These are phyloP conservation scores for Narthecium ossifragum DNA, from an alignment of 106 monocot genomes.

Conservation along the genomic window DNA sequence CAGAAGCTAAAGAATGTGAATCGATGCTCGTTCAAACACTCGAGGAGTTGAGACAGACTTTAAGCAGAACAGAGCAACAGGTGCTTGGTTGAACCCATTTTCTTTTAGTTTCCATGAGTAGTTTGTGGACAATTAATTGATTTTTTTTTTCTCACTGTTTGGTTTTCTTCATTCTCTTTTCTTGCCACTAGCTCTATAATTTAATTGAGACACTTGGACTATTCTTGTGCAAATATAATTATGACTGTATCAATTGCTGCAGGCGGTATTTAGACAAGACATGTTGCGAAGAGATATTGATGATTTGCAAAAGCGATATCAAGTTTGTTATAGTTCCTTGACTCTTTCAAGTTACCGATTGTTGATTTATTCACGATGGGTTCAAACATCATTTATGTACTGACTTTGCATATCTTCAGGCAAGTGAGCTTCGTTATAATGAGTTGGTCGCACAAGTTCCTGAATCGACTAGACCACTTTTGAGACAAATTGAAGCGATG, in stretches of 20 bases:
- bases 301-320: slow-evolving; percentile 94
- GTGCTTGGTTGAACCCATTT: slow-evolving; percentile 26
- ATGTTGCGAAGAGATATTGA: slow-evolving; percentile 82
- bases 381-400: no score
- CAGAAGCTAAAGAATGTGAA: slow-evolving; percentile 84
- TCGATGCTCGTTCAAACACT: slow-evolving; percentile 81
- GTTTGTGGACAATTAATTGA: neutral
- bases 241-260: slow-evolving; percentile 6
- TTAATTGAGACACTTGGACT: neutral
- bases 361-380: no score
- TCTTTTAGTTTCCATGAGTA: neutral
- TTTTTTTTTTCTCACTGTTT: neutral
- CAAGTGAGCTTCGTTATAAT: slow-evolving; percentile 93
- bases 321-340: slow-evolving; percentile 40
- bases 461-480: slow-evolving; percentile 88
- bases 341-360: no score
- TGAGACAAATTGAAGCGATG: slow-evolving; percentile 98
- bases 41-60: slow-evolving; percentile 80
- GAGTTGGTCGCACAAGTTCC: slow-evolving; percentile 93
- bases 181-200: no score
- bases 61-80: slow-evolving; percentile 89
- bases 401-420: slow-evolving; percentile 56
- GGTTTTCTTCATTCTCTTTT: neutral
- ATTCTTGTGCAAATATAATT: neutral
- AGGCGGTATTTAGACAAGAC: slow-evolving; percentile 88